Conservation (phyloP, 768 basidiomycete species). For the Hydnomerulius pinastri region DNA sequence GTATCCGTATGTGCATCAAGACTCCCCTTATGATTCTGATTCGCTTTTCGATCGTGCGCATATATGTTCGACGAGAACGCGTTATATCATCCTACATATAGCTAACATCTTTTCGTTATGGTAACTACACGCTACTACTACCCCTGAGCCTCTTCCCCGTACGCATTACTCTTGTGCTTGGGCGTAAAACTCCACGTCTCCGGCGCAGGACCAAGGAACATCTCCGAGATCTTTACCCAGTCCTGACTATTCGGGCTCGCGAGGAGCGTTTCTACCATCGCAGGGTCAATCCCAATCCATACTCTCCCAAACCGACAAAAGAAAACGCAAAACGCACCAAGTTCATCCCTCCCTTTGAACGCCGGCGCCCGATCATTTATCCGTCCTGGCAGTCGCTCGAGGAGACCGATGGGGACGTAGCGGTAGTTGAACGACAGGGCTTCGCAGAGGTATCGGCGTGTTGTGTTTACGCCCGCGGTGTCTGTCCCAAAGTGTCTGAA, state of each 20-base stretch:
- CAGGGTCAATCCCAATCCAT: constrained; percentile 1
- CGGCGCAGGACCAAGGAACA: constrained; percentile 90
- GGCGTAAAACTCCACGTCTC: constrained; percentile 85
- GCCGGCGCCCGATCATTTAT: constrained; percentile 92
- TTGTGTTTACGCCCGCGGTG: constrained; percentile 86
- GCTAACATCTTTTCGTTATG: too few relatives aligned
- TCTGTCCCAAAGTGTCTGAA: constrained; percentile 86
- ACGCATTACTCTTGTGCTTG: constrained; percentile 92
- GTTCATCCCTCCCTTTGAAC: constrained; percentile 83
- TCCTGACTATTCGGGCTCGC: constrained; percentile 78
- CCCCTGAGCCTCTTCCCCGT: constrained; percentile 65
- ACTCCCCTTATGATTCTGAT: too few relatives aligned
- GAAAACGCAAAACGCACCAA: constrained; percentile 58
- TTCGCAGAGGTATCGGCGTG: constrained; percentile 92
- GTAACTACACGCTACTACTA: too few relatives aligned
- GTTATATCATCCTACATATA: too few relatives aligned
- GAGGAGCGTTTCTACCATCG: constrained; percentile 72
- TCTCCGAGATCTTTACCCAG: constrained; percentile 93
- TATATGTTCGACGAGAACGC: too few relatives aligned
- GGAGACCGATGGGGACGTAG: constrained; percentile 90
- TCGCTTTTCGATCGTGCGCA: too few relatives aligned
- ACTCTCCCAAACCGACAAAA: neutral
- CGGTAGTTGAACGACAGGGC: constrained; percentile 95
- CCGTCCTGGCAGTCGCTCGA: constrained; percentile 76
- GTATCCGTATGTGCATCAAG: too few relatives aligned